These are phyloP conservation scores for Moesziomyces parantarcticus DNA, from an alignment of 1,284 basidiomycete species.

Conservation along the genomic window DNA sequence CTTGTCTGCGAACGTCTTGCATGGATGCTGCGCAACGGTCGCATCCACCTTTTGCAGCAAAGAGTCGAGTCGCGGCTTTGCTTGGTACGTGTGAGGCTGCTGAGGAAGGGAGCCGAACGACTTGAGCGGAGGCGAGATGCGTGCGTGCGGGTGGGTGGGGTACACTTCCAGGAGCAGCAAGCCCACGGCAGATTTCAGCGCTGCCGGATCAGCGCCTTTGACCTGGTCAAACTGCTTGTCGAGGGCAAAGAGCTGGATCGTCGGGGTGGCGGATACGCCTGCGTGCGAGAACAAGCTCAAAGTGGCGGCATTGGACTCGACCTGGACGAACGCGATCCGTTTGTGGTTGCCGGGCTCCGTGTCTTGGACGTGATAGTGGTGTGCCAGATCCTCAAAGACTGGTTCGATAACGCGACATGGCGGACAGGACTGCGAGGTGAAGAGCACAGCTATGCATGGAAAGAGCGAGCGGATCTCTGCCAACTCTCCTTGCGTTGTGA, in stretches of 20 bases:
- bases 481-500: constrained; percentile 34
- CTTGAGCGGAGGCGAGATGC: constrained; percentile 73
- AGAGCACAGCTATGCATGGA: constrained; percentile 76
- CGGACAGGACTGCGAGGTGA: constrained; percentile 75
- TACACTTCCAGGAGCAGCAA: constrained; percentile 76
- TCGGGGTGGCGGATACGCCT: constrained; percentile 81
- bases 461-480: constrained; percentile 41
- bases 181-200: constrained; percentile 78
- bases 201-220: constrained; percentile 77
- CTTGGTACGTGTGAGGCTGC: constrained; percentile 78
- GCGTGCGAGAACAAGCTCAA: constrained; percentile 50
- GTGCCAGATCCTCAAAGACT: constrained; percentile 74
- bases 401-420: constrained; percentile 77
- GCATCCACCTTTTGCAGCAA: constrained; percentile 76
- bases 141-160: constrained; percentile 79
- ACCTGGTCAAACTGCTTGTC: constrained; percentile 71
- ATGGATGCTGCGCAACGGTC: constrained; percentile 73
- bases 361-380: constrained; percentile 69
- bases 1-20: constrained; percentile 56
- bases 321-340: constrained; percentile 59
- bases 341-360: constrained; percentile 25
- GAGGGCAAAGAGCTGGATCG: constrained; percentile 77
- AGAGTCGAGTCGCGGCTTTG: constrained; percentile 77
- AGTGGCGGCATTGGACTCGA: constrained; percentile 61
- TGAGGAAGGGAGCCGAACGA: constrained; percentile 74